A percentile compares a stretch with the other conserved stretches of the same genome.
These are phyloP conservation scores for Fraxinus floribunda DNA, from an alignment of 305 asterid genomes.

Conservation along the genomic window DNA sequence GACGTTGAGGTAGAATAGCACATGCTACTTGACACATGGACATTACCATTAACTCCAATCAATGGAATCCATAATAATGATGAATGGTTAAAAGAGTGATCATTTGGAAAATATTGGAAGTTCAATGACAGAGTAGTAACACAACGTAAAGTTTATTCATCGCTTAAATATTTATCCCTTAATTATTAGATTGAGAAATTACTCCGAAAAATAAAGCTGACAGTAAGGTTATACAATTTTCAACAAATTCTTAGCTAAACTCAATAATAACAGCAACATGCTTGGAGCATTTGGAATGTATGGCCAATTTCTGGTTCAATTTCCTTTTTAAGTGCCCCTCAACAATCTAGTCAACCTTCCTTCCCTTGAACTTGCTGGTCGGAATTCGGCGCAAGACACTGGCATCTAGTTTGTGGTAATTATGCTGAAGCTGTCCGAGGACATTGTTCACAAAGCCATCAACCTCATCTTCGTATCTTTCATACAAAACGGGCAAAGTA, in stretches of 20 bases:
- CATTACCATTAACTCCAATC: neutral
- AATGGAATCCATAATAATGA: neutral
- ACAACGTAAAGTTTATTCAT: neutral
- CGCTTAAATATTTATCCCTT: neutral
- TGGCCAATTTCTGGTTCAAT: neutral
- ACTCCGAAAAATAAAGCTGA: neutral
- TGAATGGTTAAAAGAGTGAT: neutral
- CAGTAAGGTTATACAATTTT: neutral
- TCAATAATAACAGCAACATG: neutral
- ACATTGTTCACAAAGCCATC: constrained; percentile 52
- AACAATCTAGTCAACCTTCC: constrained; percentile 49
- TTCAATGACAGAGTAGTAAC: neutral
- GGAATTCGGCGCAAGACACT: constrained; percentile 64
- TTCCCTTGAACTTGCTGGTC: constrained; percentile 39
- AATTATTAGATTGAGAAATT: neutral
- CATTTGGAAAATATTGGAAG: neutral
- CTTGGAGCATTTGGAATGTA: neutral
- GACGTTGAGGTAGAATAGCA: neutral
- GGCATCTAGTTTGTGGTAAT: constrained; percentile 60
- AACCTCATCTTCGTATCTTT: constrained; percentile 63
- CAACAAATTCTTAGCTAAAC: constrained; percentile 3
- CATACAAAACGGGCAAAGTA: constrained; percentile 72
- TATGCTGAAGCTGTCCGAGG: constrained; percentile 50
- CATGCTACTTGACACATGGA: neutral
- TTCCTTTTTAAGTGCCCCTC: neutral